Base-by-base conservation (phyloP, 2,329 filamentous ascomycete genomes). In the Fusarium oxysporum region DNA sequence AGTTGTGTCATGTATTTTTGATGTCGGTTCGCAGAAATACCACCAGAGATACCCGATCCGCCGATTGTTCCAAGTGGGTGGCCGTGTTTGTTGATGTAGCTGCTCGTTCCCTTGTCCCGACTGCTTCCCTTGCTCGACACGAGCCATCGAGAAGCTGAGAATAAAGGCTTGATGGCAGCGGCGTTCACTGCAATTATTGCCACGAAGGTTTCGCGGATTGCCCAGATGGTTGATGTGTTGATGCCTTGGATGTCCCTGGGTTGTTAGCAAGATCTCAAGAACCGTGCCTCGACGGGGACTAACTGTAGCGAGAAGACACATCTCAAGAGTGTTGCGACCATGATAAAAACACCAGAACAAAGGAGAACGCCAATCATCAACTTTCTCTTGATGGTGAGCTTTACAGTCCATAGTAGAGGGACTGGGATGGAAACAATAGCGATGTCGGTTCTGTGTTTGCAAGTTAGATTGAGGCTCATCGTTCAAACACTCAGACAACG, bases 321-420 rank as follows among this genome's bases (percentile, higher is more conserved):
- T n/a, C 84, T 83, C 40, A 85, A 76, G 1, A 85, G 68, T 3
- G 83, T 81, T 28, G 83, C 83, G 12, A 81, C 70, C 66, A 85
- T 83, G 61, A 85, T 81, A 65, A 85, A 85, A n/a, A 85, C 43
- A 7, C 84, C 83, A 6, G 83, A 82, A 56, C 82, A 85, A 16
- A 85, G 82, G 1, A 84, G 76, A 8, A 83, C 35, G 3, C 80
- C 79, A 47, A 84, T 81, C 21, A 82, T 73, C 6, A 85, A 23
- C 72, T 85, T 85, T 58, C 82, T 76, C 43, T 78, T 76, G 7
- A 82, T 45, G 28, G 75, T 79, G 59, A 85, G 77, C 51, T 82
- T 82, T 3, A 84, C 82, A 50, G 79, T 81, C 78, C 80, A 82
- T 6, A 85, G 68, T 6, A 85, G 65, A 14, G 84, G 83, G 2